Evolutionary conservation across 2,329 filamentous ascomycete species (phyloP).

Genomic region (Ophiostoma sp.): DNA sequence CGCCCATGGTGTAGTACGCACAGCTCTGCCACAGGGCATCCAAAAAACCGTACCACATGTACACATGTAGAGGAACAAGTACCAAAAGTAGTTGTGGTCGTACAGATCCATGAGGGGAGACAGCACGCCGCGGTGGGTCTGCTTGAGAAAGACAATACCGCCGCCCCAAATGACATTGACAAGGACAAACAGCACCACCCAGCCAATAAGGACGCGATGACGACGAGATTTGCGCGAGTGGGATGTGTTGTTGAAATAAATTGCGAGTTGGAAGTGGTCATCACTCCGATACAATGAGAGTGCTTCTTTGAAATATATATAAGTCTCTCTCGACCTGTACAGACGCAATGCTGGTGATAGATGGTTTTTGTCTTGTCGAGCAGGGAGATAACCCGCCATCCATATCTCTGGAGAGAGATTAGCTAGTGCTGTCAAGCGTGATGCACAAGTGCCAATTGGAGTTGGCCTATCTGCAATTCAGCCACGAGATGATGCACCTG

Average conservation of each 20-base stretch:
- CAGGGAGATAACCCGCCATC: not conserved
- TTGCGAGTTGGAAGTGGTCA: no score
- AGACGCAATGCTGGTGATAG: no score
- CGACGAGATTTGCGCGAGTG: constrained; percentile 15
- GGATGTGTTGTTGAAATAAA: no score
- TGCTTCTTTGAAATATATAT: no score
- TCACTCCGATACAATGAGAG: no score
- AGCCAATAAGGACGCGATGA: constrained; percentile 19
- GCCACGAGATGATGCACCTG: not conserved
- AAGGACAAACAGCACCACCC: constrained; percentile 24
- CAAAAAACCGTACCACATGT: constrained; percentile 27
- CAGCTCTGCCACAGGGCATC: constrained; percentile 41
- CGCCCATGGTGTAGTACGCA: constrained; percentile 34
- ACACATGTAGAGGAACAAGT: constrained; percentile 24
- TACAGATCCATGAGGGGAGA: constrained; percentile 20
- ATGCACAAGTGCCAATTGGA: not conserved
- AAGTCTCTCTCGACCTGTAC: no score
- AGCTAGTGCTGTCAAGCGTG: not conserved
- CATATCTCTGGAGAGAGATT: not conserved
- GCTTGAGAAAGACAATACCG: not conserved
- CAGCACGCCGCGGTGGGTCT: not conserved
- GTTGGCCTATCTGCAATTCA: not conserved
- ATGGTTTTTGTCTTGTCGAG: no score
- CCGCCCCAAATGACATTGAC: constrained; percentile 28
- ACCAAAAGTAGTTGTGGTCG: constrained; percentile 37